Percentiles rank a stretch among this genome's conserved stretches.
phyloP scores from a whole-genome alignment of 371 early-diverging fungal genomes.

The Ordospora pajunii region DNA sequence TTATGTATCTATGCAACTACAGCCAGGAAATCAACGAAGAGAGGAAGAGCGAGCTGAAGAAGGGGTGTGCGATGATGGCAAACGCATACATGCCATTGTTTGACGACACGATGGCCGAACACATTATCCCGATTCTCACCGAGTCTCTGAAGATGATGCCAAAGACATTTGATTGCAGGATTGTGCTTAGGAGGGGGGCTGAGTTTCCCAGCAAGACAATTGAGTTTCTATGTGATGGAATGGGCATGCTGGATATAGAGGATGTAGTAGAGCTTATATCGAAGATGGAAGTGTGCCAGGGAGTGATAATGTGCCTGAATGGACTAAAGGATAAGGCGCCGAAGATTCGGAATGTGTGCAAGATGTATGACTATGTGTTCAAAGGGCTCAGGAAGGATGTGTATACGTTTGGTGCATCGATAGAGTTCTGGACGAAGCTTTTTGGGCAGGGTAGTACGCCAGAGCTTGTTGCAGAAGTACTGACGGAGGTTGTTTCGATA shows the following conservation, averaged over 20 bases:
- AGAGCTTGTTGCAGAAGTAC: constrained; percentile 20
- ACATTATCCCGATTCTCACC: constrained; percentile 46
- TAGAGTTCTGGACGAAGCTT: constrained; percentile 47
- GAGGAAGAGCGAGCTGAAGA: constrained; percentile 59
- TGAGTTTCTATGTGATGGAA: constrained; percentile 44
- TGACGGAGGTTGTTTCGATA: constrained; percentile 26
- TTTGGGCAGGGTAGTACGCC: constrained; percentile 6
- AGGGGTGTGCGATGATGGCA: constrained; percentile 27
- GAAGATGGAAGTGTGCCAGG: constrained; percentile 3
- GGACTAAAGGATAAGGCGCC: constrained; percentile 13
- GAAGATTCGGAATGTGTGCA: neutral
- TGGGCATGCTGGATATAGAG: neutral
- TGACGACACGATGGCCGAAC: constrained; percentile 10
- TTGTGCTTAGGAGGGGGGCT: constrained; percentile 28
- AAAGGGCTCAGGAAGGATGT: constrained; percentile 21
- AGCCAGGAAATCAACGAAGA: constrained; percentile 57
- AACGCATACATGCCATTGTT: constrained; percentile 33
- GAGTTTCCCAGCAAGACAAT: constrained; percentile 26
- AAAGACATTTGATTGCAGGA: constrained; percentile 27
- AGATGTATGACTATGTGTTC: constrained; percentile 46
- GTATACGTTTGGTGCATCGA: constrained; percentile 31
- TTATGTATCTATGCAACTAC: constrained; percentile 50
- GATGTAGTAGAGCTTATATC: constrained; percentile 23
- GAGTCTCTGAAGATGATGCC: constrained; percentile 45
- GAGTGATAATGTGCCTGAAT: constrained; percentile 26